Evolutionary conservation across 2,329 filamentous ascomycete genomes (phyloP).

Genomic region (Colletotrichum sp.): DNA sequence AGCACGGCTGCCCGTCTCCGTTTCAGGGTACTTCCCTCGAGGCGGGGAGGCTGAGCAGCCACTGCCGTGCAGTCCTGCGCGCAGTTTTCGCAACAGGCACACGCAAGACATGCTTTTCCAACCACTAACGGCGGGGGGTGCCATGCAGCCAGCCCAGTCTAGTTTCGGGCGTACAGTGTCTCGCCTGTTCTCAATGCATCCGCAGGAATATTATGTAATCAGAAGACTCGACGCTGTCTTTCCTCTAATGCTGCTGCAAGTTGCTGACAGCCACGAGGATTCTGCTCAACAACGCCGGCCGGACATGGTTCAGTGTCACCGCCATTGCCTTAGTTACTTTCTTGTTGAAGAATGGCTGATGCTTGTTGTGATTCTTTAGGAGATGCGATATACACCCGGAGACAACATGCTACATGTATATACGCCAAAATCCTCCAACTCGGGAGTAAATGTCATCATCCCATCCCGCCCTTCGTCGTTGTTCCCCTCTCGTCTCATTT

Average conservation of each 20-base stretch:
- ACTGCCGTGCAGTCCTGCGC: background rate
- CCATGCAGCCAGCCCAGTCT: background rate
- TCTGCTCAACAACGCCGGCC: background rate
- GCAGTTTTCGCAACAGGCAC: background rate
- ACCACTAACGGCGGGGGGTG: background rate
- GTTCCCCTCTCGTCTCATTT: background rate
- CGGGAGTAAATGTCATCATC: background rate
- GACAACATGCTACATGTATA: background rate
- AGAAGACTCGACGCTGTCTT: background rate
- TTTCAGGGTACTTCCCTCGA: constrained; percentile 6
- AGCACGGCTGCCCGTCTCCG: background rate
- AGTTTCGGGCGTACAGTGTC: constrained; percentile 15
- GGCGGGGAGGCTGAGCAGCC: constrained; percentile 6
- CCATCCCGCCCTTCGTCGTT: background rate
- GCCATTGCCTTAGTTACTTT: background rate
- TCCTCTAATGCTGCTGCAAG: background rate
- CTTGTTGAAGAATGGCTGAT: background rate
- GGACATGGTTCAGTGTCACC: background rate
- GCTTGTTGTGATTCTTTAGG: background rate
- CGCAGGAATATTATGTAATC: background rate
- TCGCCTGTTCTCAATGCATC: background rate
- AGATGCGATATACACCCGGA: background rate
- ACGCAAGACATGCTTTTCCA: background rate
- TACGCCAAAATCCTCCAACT: background rate
- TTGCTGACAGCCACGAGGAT: background rate